Percentiles rank a stretch among this genome's conserved stretches.
These are phyloP conservation scores for Chlorella sp. DNA, from an alignment of 139 green algal species.

Conservation along the genomic window DNA sequence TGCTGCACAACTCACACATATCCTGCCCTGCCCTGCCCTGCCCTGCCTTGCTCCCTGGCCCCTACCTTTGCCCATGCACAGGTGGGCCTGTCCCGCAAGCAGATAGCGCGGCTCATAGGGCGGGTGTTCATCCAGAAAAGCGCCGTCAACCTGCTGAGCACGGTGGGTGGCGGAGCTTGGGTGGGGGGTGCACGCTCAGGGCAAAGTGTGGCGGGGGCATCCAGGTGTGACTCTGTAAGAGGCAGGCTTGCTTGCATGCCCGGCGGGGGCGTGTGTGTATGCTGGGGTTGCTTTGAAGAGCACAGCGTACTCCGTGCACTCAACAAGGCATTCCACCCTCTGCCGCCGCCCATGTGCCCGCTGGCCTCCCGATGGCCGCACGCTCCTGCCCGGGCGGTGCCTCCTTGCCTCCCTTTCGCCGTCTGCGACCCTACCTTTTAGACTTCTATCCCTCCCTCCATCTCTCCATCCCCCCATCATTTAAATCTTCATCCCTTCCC, in stretches of 20 bases:
- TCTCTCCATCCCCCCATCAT: not conserved
- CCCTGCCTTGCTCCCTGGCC: not conserved
- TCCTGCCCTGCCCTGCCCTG: not conserved
- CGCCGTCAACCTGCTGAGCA: slow-evolving; percentile 75
- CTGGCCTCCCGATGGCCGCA: too few species aligned
- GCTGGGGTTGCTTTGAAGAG: too few species aligned
- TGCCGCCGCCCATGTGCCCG: too few species aligned
- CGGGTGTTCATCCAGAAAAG: slow-evolving; percentile 80
- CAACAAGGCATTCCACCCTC: too few species aligned
- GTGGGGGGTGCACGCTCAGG: too few species aligned
- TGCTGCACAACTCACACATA: not conserved
- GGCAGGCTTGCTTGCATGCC: not conserved
- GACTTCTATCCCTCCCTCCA: not conserved
- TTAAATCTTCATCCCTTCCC: too few species aligned
- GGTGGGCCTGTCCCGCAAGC: slow-evolving; percentile 59
- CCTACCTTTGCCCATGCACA: not conserved
- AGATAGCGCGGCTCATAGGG: slow-evolving; percentile 78
- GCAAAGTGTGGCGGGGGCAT: not conserved
- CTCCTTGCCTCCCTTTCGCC: too few species aligned
- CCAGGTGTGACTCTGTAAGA: not conserved
- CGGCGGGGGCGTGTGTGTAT: too few species aligned
- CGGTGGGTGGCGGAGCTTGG: slow-evolving; percentile 6
- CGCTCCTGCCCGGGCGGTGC: too few species aligned
- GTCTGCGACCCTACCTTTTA: not conserved
- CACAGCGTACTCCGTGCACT: too few species aligned